Base-by-base conservation (phyloP, 345 rosid species). In the Turritis glabra region DNA sequence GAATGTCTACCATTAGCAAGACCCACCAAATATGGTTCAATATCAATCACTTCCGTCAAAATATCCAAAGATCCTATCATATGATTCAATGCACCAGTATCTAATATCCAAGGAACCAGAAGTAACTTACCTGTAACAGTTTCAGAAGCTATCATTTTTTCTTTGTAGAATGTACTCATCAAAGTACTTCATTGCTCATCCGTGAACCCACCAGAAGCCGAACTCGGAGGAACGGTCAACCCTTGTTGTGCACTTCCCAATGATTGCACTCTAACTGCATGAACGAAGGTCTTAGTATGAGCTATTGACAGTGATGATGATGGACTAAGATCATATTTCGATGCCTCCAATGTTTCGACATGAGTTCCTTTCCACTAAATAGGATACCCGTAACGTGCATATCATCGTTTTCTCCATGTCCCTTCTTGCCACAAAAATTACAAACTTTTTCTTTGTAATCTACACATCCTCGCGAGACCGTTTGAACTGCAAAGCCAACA, bases 121-220 rank as follows among this genome's bases (percentile, higher is more conserved):
- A 22, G 3, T 0, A 2, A 0, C n/a, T 10, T 50, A 22, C 55
- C 55, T 0, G 55, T 10, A 0, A 50, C 7, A 9, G 55, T 50
- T 1, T 50, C n/a, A 1, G 29, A 22, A 1, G 55, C 2, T 1
- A 3, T 5, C 0, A 1, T 1, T 21, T 50, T 21, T 1, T 8
- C n/a, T 0, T 5, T 4, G 3, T 50, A 15, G 0, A 50, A 50
- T 0, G 15, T 50, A 0, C 1, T 10, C 2, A 50, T 0, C 0
- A 22, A 1, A 1, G 11, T 5, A 0, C 2, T 50, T n/a, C n/a
- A 50, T 21, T 50, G 27, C 1, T 50, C 29, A 0, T 22, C 27
- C 0, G 27, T 50, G 3, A 50, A 50, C 0, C 55, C 55, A 0
- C 27, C 29, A 1, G 55, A 17, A 8, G 2, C 8, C 0, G 12